phyloP scores from a whole-genome alignment of 306 rosid genomes.

The Fagus sylvatica region DNA sequence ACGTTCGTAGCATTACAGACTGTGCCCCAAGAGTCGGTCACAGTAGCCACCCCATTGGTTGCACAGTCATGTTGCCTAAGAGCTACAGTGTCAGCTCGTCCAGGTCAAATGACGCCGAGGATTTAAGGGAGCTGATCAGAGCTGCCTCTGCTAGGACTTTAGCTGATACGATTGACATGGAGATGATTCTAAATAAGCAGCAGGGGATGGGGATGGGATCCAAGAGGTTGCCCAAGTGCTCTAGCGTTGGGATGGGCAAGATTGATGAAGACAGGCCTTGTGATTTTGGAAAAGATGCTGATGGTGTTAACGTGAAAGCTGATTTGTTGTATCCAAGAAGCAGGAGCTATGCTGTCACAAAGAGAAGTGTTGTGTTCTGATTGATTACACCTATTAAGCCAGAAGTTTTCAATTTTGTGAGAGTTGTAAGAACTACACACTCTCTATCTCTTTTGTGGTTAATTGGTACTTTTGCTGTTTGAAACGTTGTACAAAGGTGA shows the following conservation, averaged over 20 bases:
- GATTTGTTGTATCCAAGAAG: constrained; percentile 56
- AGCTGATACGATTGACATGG: constrained; percentile 51
- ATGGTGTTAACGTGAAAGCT: not conserved
- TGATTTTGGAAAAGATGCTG: constrained; percentile 28
- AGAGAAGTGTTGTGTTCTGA: constrained; percentile 29
- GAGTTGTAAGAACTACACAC: not conserved
- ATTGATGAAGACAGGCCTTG: constrained; percentile 62
- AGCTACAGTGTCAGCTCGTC: constrained; percentile 55
- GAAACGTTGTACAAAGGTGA: not conserved
- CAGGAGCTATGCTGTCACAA: constrained; percentile 61
- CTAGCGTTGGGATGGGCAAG: constrained; percentile 71
- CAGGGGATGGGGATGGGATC: constrained; percentile 19
- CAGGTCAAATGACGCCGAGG: constrained; percentile 39
- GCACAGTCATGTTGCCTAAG: constrained; percentile 44
- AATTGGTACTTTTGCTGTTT: not conserved
- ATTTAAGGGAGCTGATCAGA: constrained; percentile 63
- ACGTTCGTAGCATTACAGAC: constrained; percentile 58
- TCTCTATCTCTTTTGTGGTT: not conserved
- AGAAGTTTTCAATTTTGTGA: not conserved
- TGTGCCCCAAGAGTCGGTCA: constrained; percentile 35
- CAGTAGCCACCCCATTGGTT: constrained; percentile 26
- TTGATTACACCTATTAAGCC: not conserved
- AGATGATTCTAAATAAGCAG: constrained; percentile 46
- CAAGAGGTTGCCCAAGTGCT: constrained; percentile 49
- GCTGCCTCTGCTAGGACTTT: constrained; percentile 71